Evolutionary conservation across 768 basidiomycete species (phyloP), one percentile per base, ranked within the genome.

Genomic region (Cyclocybe aegerita): DNA sequence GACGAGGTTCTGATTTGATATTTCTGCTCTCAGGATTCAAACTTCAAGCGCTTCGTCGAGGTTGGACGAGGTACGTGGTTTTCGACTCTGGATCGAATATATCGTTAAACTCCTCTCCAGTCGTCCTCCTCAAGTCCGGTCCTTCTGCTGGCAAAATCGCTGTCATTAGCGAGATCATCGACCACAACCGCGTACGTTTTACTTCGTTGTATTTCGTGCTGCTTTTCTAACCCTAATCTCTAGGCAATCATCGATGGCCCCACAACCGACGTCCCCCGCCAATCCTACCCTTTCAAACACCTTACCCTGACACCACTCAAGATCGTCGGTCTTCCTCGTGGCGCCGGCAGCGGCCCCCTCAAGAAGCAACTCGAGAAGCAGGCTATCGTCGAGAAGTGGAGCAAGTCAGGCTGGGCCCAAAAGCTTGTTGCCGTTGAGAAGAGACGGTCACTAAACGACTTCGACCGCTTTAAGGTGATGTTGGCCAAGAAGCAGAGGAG

Each of bases 171-270:
- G 94, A 98, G 73, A 95, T 98, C 72, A 95, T 98, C 58, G 97
- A 98, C 83, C 96, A 98, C 81, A 96, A 94, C 80, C 85, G 95
- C 69, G 96, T 97, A 67, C 54, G 89, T 70, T 14, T 9, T 9
- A 17, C 9, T 12, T 42, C 15, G 9, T 34, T 39, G 16, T 46
- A n/a, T 17, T 3, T 12, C 12, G 11, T 14, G 17, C n/a, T 23
- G 11, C 14, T 29, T 12, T 7, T 4, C 44, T 43, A 7, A 44
- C 53, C 7, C 9, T 39, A 2, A 41, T 30, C 14, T 46, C 0
- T 63, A 98, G 96, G 96, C 95, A 32, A 83, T 99, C 67, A 84
- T 98, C 64, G 96, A 98, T 72, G 95, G 95, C 40, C 95, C 97
- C 47, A 80, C 82, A 33, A 93, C 94, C 52, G 83, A 79, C 55